Conservation (phyloP, 805 yeast genomes). For the Teunomyces panamensis region DNA sequence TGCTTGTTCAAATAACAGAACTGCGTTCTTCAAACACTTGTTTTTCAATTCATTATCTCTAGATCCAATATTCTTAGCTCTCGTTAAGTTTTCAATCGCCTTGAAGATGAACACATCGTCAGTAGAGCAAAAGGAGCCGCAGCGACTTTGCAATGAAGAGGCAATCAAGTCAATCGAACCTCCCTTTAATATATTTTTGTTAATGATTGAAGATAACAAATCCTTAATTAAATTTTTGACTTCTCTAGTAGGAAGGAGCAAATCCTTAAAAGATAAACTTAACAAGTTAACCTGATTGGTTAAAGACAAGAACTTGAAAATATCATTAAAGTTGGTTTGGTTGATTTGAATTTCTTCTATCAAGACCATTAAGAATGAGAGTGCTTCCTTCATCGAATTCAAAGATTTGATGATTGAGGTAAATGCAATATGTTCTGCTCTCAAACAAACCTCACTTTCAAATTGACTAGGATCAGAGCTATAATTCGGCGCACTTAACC, state of each 20-base stretch:
- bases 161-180: slow-evolving; percentile 90
- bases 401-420: slow-evolving; percentile 72
- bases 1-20: slow-evolving; percentile 72
- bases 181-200: slow-evolving; percentile 86
- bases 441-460: slow-evolving; percentile 66
- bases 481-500: slow-evolving; percentile 56
- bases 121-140: slow-evolving; percentile 92
- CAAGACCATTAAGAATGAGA: slow-evolving; percentile 80
- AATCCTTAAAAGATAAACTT: slow-evolving; percentile 65
- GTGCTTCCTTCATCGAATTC: slow-evolving; percentile 79
- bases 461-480: slow-evolving; percentile 47
- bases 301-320: slow-evolving; percentile 64
- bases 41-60: slow-evolving; percentile 68
- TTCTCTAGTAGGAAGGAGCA: slow-evolving; percentile 67
- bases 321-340: slow-evolving; percentile 51
- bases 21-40: slow-evolving; percentile 69
- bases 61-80: slow-evolving; percentile 72
- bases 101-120: slow-evolving; percentile 91
- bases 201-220: slow-evolving; percentile 82
- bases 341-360: slow-evolving; percentile 62
- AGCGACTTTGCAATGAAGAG: slow-evolving; percentile 80
- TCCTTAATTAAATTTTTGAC: slow-evolving; percentile 75
- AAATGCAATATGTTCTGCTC: slow-evolving; percentile 90
- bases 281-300: slow-evolving; percentile 69
- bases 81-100: slow-evolving; percentile 87